Conservation (phyloP, 192 early-diverging fungal genomes). For the Backusella australiensis region DNA sequence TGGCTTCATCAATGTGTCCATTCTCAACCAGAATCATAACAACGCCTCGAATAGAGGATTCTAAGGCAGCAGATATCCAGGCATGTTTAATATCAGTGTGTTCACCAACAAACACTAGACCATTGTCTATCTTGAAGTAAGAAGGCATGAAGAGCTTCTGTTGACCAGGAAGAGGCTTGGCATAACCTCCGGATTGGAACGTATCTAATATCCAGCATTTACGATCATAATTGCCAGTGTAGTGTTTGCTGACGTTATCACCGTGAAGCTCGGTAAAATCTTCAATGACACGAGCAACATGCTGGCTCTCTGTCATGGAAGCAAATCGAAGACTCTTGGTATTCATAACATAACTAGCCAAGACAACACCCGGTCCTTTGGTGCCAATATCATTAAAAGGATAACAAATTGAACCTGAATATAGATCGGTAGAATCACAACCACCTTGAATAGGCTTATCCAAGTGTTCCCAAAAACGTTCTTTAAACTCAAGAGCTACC, state of each 20-base stretch:
- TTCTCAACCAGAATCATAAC: slow-evolving; percentile 23
- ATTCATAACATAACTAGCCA: slow-evolving; percentile 24
- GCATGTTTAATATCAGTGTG: slow-evolving; percentile 33
- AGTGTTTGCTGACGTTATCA: slow-evolving; percentile 8
- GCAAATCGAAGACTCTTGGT: slow-evolving; percentile 8
- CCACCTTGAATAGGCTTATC: slow-evolving; percentile 31
- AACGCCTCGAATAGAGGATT: slow-evolving; percentile 29
- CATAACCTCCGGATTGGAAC: slow-evolving; percentile 19
- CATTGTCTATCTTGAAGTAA: slow-evolving; percentile 12
- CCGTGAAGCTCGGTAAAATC: slow-evolving; percentile 30
- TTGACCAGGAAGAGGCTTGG: slow-evolving; percentile 15
- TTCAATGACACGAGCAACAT: slow-evolving; percentile 19
- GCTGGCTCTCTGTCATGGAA: slow-evolving; percentile 21
- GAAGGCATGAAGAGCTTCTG: slow-evolving; percentile 8
- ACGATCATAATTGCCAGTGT: slow-evolving; percentile 19
- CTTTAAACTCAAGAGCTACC: slow-evolving; percentile 23
- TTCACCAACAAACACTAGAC: slow-evolving; percentile 32
- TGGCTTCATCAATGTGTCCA: slow-evolving; percentile 27
- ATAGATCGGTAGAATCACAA: slow-evolving; percentile 22
- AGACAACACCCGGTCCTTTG: slow-evolving; percentile 8
- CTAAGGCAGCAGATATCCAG: slow-evolving; percentile 29
- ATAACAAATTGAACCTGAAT: slow-evolving; percentile 5
- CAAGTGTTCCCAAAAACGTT: slow-evolving; percentile 33
- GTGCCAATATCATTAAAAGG: slow-evolving; percentile 24
- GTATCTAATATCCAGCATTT: slow-evolving; percentile 26